phyloP scores from a whole-genome alignment of 257 asterid species.

The Schizonepeta tenuifolia region DNA sequence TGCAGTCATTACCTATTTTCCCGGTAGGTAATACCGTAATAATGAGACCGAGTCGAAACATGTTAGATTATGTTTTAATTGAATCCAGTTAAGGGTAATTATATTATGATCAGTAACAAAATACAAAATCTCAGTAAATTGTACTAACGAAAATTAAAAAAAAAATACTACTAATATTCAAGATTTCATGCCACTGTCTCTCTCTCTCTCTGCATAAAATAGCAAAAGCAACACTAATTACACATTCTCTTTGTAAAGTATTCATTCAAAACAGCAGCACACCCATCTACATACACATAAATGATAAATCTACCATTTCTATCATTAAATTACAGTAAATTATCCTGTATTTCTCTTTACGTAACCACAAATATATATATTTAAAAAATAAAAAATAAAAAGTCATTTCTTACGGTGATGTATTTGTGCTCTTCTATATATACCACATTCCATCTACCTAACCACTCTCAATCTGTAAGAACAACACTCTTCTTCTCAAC shows the following conservation, averaged over 20 bases:
- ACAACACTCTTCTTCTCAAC: constrained; percentile 30
- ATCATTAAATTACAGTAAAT: constrained; percentile 24
- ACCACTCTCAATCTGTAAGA: constrained; percentile 28
- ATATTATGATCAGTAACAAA: too few relatives aligned
- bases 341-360: constrained; percentile 24
- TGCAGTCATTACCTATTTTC: too few relatives aligned
- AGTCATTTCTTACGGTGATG: constrained; percentile 20
- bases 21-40: too few relatives aligned
- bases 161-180: background rate
- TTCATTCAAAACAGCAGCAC: constrained; percentile 29
- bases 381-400: background rate
- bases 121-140: background rate
- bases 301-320: constrained; percentile 30
- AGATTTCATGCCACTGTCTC: background rate
- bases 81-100: too few relatives aligned
- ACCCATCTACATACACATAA: constrained; percentile 13
- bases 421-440: constrained; percentile 30
- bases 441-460: constrained; percentile 29
- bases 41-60: too few relatives aligned
- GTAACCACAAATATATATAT: constrained; percentile 32
- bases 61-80: too few relatives aligned
- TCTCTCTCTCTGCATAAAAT: background rate
- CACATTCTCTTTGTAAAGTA: constrained; percentile 10
- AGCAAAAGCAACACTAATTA: constrained; percentile 25
- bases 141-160: background rate